These are phyloP conservation scores for Aspergillus texensis DNA, from an alignment of 2,329 filamentous ascomycete species.

Conservation along the genomic window DNA sequence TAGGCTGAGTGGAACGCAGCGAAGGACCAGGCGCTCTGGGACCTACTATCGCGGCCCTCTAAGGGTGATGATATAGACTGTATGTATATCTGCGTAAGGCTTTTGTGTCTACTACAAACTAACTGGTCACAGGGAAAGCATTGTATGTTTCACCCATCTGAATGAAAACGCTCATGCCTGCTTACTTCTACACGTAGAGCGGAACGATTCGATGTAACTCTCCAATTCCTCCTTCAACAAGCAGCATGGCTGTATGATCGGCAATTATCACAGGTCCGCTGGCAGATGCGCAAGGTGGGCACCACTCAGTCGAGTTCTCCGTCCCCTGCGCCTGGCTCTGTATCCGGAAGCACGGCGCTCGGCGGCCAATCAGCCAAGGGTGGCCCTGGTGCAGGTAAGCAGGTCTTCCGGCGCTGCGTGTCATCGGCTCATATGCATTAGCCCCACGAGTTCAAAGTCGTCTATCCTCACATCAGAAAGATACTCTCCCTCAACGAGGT, in stretches of 20 bases:
- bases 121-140: slow-evolving; percentile 64
- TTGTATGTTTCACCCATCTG: slow-evolving; percentile 55
- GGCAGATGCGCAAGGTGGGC: slow-evolving; percentile 75
- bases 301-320: slow-evolving; percentile 45
- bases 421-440: slow-evolving; percentile 16
- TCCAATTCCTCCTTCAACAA: slow-evolving; percentile 88
- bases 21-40: slow-evolving; percentile 90
- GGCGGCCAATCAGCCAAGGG: slow-evolving; percentile 35
- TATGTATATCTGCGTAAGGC: slow-evolving; percentile 46
- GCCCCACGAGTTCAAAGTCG: slow-evolving; percentile 44
- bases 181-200: slow-evolving; percentile 54
- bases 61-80: slow-evolving; percentile 85
- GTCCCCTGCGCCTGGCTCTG: slow-evolving; percentile 47
- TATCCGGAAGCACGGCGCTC: slow-evolving; percentile 44
- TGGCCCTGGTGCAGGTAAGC: slow-evolving; percentile 6
- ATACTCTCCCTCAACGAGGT: slow-evolving; percentile 32
- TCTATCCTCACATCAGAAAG: slow-evolving; percentile 40
- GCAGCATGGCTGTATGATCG: slow-evolving; percentile 91
- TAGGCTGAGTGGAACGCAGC: slow-evolving; percentile 84
- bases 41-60: slow-evolving; percentile 78
- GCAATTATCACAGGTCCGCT: slow-evolving; percentile 85
- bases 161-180: not conserved
- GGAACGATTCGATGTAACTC: slow-evolving; percentile 76
- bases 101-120: slow-evolving; percentile 6
- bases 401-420: not conserved